Evolutionary conservation across 176 grass and related monocot genomes (phyloP).

Genomic region (Raddia guianensis): DNA sequence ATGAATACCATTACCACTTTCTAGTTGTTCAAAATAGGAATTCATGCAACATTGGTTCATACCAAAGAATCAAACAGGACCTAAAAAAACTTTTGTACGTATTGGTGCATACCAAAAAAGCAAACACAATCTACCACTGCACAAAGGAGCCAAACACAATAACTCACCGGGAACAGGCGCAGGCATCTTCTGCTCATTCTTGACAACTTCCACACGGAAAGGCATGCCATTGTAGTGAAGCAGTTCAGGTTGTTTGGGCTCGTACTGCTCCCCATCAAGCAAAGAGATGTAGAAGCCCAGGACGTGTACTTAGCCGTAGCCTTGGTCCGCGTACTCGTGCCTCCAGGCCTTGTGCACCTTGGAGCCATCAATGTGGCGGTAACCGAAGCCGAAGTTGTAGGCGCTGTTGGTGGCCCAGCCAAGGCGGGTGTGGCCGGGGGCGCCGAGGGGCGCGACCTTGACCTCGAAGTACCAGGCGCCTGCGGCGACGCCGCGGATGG

Average conservation of each 20-base stretch:
- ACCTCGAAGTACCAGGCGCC: too few species aligned
- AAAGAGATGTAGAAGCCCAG: constrained; percentile 89
- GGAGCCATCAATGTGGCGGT: constrained; percentile 74
- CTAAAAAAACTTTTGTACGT: too few species aligned
- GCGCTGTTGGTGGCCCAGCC: too few species aligned
- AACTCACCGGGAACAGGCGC: constrained; percentile 78
- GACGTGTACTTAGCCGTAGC: constrained; percentile 68
- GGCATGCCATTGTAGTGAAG: constrained; percentile 82
- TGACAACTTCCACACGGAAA: constrained; percentile 62
- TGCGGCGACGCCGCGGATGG: too few species aligned
- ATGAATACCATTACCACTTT: too few species aligned
- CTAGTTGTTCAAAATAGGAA: too few species aligned
- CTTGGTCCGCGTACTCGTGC: constrained; percentile 65
- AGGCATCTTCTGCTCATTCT: constrained; percentile 59
- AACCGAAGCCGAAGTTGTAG: constrained; percentile 78
- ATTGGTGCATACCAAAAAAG: too few species aligned
- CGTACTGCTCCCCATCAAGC: constrained; percentile 67
- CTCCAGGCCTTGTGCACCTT: constrained; percentile 86
- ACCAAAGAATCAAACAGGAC: too few species aligned
- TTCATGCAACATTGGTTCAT: too few species aligned
- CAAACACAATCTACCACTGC: too few species aligned
- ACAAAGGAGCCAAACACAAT: neutral
- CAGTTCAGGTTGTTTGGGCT: constrained; percentile 70
- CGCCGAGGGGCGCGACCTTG: too few species aligned
- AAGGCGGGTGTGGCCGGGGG: too few species aligned